Evolutionary conservation across 495 filamentous ascomycete species (phyloP).

Genomic region (Xylaria nigripes): DNA sequence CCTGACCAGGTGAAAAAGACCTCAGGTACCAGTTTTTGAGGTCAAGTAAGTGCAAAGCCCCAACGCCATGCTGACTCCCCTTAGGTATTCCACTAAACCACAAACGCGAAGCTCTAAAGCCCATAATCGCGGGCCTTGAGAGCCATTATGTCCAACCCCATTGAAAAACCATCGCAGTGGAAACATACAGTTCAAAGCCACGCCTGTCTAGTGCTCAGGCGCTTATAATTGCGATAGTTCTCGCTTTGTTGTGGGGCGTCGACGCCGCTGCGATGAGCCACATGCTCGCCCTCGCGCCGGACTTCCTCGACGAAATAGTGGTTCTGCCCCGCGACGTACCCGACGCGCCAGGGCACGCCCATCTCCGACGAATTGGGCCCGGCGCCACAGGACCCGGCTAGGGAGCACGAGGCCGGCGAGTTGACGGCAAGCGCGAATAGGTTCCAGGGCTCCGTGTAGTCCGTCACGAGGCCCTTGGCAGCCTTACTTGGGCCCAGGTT

Average conservation of each 20-base stretch:
- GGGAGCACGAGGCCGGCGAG: constrained; percentile 45
- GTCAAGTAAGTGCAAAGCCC: too few species aligned
- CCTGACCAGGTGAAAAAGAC: too few species aligned
- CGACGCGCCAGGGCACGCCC: constrained; percentile 52
- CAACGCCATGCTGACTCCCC: too few species aligned
- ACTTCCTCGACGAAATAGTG: constrained; percentile 37
- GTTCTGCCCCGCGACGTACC: constrained; percentile 29
- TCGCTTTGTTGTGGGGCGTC: constrained; percentile 2
- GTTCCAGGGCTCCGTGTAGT: constrained; percentile 69
- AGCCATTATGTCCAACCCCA: too few species aligned
- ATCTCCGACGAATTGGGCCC: constrained; percentile 49
- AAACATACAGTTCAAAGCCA: background rate
- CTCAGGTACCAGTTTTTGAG: too few species aligned
- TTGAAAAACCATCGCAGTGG: background rate
- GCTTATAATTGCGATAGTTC: constrained; percentile 7
- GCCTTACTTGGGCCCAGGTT: constrained; percentile 8
- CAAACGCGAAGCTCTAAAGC: too few species aligned
- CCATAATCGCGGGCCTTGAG: too few species aligned
- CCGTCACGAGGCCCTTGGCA: constrained; percentile 49
- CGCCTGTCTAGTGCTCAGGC: background rate
- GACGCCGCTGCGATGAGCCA: background rate
- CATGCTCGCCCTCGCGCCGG: background rate
- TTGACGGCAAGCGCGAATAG: constrained; percentile 63
- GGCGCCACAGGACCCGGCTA: constrained; percentile 57
- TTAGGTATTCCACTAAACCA: too few species aligned